Conservation (phyloP, 805 yeast species). For the Wickerhamomyces queroliae region DNA sequence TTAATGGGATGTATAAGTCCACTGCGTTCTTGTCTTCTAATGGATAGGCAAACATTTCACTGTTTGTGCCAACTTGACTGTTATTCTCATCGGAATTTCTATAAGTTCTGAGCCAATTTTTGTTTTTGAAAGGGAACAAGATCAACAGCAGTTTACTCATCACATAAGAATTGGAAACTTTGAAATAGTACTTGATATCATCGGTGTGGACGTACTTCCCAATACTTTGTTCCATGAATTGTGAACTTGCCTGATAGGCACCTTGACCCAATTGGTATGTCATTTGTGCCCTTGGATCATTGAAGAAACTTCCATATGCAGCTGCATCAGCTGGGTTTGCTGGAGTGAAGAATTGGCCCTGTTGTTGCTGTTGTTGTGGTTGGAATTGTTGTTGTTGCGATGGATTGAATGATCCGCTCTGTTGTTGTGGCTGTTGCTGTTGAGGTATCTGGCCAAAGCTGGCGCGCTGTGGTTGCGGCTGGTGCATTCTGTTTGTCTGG, state of each 20-base stretch:
- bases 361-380: slow-evolving; percentile 11
- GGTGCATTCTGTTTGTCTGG: slow-evolving; percentile 15
- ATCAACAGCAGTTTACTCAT: slow-evolving; percentile 65
- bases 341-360: slow-evolving; percentile 6
- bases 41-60: slow-evolving; percentile 60
- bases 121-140: slow-evolving; percentile 79
- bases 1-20: slow-evolving; percentile 89
- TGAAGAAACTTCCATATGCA: slow-evolving; percentile 42
- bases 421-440: slow-evolving; percentile 23
- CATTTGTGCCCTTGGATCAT: slow-evolving; percentile 75
- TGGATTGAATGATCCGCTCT: slow-evolving; percentile 8
- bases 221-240: slow-evolving; percentile 61
- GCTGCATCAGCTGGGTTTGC: slow-evolving; percentile 7
- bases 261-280: slow-evolving; percentile 86
- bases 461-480: slow-evolving; percentile 14
- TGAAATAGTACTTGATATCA: slow-evolving; percentile 80
- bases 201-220: slow-evolving; percentile 42
- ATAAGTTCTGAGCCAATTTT: slow-evolving; percentile 68
- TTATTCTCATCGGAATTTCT: slow-evolving; percentile 30
- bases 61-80: slow-evolving; percentile 8
- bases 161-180: slow-evolving; percentile 87
- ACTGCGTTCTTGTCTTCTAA: slow-evolving; percentile 89
- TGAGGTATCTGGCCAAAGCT: slow-evolving; percentile 19
- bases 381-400: slow-evolving; percentile 11
- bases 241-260: slow-evolving; percentile 78